phyloP scores from a whole-genome alignment of 176 grass and related monocot species.

The Secale cereale region DNA sequence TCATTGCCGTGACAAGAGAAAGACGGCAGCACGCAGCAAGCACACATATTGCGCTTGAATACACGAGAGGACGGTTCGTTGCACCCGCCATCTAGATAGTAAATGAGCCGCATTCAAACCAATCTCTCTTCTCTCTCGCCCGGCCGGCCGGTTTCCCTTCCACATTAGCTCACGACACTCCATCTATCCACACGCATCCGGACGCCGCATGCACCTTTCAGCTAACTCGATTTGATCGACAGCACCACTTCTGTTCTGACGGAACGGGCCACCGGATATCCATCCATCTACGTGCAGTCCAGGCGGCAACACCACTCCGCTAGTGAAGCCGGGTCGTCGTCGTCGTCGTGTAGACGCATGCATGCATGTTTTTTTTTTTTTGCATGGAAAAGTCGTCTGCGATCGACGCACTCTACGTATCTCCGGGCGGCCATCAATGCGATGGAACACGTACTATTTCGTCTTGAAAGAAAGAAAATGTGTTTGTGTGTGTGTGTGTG shows the following conservation, averaged over 20 bases:
- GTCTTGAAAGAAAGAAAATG: neutral
- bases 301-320: neutral
- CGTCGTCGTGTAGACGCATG: neutral
- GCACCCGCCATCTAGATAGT: conserved; percentile 45
- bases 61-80: conserved; percentile 50
- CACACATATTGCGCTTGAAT: conserved; percentile 40
- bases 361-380: neutral
- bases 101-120: conserved; percentile 51
- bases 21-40: conserved; percentile 15
- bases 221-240: neutral
- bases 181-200: neutral
- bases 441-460: neutral
- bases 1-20: conserved; percentile 31
- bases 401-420: neutral
- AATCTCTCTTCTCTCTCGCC: neutral
- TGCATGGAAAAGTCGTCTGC: neutral
- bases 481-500: neutral
- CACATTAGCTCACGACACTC: conserved; percentile 21
- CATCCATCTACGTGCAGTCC: neutral
- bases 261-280: conserved; percentile 15
- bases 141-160: conserved; percentile 9
- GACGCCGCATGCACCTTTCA: neutral
- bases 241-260: neutral
- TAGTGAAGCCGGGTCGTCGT: neutral
- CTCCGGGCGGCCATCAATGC: neutral